Evolutionary conservation across 1,284 basidiomycete species (phyloP), one percentile per base, ranked within the genome.

Genomic region (Leucoagaricus sp.): DNA sequence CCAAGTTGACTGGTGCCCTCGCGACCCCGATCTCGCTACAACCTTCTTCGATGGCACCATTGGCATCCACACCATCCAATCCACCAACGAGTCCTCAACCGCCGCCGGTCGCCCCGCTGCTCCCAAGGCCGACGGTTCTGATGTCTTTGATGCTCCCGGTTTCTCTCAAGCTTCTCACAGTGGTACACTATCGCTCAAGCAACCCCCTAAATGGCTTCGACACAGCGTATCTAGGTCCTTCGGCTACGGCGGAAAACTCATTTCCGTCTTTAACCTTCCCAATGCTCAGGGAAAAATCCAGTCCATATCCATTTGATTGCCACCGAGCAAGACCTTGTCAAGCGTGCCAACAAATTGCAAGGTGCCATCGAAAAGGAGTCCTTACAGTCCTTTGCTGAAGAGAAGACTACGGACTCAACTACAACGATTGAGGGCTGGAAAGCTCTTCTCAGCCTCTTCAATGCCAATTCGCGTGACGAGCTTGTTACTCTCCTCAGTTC

Each of bases 1-100:
- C 86, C 93, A 98, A 74, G 92, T 94, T 3, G 86, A 96, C 59
- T 98, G 94, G 93, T 97, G 93, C 67, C 96, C 96, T n/a, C 87
- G 92, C 60, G 97, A 98, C 71, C 96, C 96, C 1, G 92, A 94
- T 67, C 79, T 98, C 52, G 94, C 92, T 0, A 87, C 83, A 8
- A 78, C 79, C 2, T 80, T 79, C 67, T 80, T 81, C 59, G 79
- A 81, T 53, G 79, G 78, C 19, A 80, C 78, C 1, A 73, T 80
- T 47, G 79, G 78, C 42, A 74, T 75, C 46, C 93, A 98, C 71
- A 93, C 63, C 82, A 86, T n/a, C n/a, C n/a, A n/a, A n/a, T n/a
- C n/a, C n/a, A n/a, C n/a, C n/a, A n/a, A n/a, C n/a, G n/a, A n/a
- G 55, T 64, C 81, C 2, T 62, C 79, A 6, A 65, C 66, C 2